Evolutionary conservation across 1,284 basidiomycete genomes (phyloP), one percentile per base, ranked within the genome.

Genomic region (Meripilus lineatus): DNA sequence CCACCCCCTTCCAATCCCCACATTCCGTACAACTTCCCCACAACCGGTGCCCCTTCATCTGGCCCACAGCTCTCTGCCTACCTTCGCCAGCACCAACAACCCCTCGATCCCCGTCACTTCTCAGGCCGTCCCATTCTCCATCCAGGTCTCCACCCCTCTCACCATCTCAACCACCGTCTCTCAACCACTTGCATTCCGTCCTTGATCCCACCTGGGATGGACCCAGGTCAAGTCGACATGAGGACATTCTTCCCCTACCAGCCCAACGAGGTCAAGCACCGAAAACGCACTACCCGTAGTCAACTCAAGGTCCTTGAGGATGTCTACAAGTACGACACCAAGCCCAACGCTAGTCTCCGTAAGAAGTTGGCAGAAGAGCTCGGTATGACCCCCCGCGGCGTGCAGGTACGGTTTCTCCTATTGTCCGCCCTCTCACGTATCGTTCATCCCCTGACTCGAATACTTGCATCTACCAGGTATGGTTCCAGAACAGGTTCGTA

Each of bases 371-470:
- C 92, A 0, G 69, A 73, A 6, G 75, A 91, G 66, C 78, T 96
- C 38, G 84, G 84, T 50, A 97, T 97, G 92, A 90, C 89, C 17
- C 81, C 91, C 20, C 74, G 93, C 48, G 91, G 91, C 34, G 89
- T 97, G 2, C 93, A 97, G 76, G 93, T 94, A 51, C 57, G 81
- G 44, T 43, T 40, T 28, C 38, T 44, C 46, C 7, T 21, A 44
- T 45, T 23, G 38, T 28, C 11, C 24, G 24, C 28, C 40, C 8
- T 44, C 38, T 24, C 40, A n/a, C n/a, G n/a, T 39, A 8, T 25
- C 20, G 20, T 46, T 33, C 30, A 37, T 18, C 38, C 21, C 33
- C 26, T 30, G 14, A 34, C 26, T 17, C 21, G 21, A 30, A 10
- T 8, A 8, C 18, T 32, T 46, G 32, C 44, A 30, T 42, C 25